These are phyloP conservation scores for Medakamo hakoo DNA, from an alignment of 139 green algal species.

Conservation along the genomic window DNA sequence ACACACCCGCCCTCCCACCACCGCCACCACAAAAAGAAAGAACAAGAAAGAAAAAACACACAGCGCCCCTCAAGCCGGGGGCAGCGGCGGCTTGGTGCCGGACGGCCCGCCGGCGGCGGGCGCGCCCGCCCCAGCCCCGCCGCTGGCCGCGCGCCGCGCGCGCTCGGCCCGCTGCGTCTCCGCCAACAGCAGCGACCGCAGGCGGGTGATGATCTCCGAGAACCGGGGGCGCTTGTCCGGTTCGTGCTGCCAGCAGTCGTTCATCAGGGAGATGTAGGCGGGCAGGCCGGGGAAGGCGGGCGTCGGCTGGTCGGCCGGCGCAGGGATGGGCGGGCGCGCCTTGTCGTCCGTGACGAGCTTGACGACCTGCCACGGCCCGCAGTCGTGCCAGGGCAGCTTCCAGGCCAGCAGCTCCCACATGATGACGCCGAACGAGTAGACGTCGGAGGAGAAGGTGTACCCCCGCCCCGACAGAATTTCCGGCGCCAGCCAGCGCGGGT, in stretches of 20 bases:
- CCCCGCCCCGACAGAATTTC: slow-evolving; percentile 32
- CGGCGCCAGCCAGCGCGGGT: slow-evolving; percentile 41
- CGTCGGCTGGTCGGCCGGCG: background rate
- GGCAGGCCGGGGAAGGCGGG: background rate
- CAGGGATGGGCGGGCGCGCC: background rate
- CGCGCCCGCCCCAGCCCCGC: too few species aligned
- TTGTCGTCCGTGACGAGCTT: slow-evolving; percentile 6
- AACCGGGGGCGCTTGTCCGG: slow-evolving; percentile 38
- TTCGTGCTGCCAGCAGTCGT: slow-evolving; percentile 26
- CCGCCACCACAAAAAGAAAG: too few species aligned
- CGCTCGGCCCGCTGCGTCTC: slow-evolving; percentile 4
- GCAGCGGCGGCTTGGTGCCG: background rate
- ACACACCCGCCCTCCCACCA: too few species aligned
- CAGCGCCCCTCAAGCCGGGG: background rate
- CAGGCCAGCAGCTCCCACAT: slow-evolving; percentile 67
- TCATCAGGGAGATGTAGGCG: slow-evolving; percentile 20
- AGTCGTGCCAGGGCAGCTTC: slow-evolving; percentile 54
- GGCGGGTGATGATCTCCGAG: slow-evolving; percentile 15
- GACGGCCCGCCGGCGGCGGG: too few species aligned
- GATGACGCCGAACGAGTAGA: slow-evolving; percentile 42
- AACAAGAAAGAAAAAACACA: background rate
- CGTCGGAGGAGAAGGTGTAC: slow-evolving; percentile 27
- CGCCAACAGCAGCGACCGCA: slow-evolving; percentile 11
- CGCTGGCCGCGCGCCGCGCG: too few species aligned
- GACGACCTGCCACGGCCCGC: slow-evolving; percentile 37